Base-by-base conservation (phyloP, 2,329 filamentous ascomycete species). In the Aspergillus sp. region DNA sequence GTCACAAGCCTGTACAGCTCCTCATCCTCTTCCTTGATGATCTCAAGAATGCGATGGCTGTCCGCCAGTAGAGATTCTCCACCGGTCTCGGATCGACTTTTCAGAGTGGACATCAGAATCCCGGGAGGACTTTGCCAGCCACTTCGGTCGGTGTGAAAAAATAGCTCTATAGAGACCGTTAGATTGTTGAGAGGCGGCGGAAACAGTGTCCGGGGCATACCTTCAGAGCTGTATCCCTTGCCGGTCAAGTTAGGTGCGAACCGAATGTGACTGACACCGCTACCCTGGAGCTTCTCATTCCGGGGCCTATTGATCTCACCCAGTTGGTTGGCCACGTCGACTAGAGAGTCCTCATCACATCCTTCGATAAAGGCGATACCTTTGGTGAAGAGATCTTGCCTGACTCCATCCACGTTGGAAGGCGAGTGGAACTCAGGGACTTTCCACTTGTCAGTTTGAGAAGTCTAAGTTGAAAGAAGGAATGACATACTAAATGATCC, bases 141-240 rank as follows among this genome's bases (percentile, higher is more conserved):
- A 31, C 61, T 63, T 42, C 58, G 58, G 14, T 61, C 61, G 9
- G 58, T 61, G 51, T 63, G 61, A 18, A 63, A 61, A 14, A 58
- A 61, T 6, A 63, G 49, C 26, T 63, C 61, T 59, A 26, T 3
- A 7, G 18, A 9, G 5, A 29, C 29, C 1, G 51, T 62, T 39
- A 60, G 49, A 6, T 29, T 6, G 2, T 42, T 16, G 4, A n/a
- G 14, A 42, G 6, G 14, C 14, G 26, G 26, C 14, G 6, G 16
- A n/a, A n/a, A n/a, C 18, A 42, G 36, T 2, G 7, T n/a, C 5
- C 4, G 5, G 12, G 36, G 7, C 36, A 42, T 42, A 42, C 36
- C 36, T 42, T 42, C 36, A n/a, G 36, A 42, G 6, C 36, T 42
- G 36, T 42, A 42, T n/a, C 36, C 36, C 16, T 63, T 63, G 6